Evolutionary conservation across 805 yeast genomes (phyloP).

Genomic region (Osmozyma mogii): DNA sequence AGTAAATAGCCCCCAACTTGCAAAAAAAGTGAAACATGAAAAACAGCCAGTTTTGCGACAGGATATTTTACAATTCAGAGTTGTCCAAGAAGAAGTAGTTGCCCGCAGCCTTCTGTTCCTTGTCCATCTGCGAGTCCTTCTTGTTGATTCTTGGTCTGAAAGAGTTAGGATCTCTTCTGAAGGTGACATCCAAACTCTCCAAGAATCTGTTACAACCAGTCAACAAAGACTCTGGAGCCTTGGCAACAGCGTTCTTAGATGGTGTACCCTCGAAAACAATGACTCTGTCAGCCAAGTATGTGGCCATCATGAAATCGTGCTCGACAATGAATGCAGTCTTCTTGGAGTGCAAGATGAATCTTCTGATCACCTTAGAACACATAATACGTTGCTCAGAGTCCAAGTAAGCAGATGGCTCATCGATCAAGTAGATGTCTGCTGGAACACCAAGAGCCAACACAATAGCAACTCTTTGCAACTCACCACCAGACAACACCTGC

Average conservation of each 20-base stretch:
- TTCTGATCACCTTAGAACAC: constrained; percentile 96
- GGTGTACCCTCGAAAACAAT: constrained; percentile 97
- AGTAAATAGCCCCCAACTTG: constrained; percentile 6
- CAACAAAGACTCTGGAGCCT: constrained; percentile 83
- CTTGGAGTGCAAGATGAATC: constrained; percentile 91
- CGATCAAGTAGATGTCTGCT: constrained; percentile 94
- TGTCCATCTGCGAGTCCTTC: constrained; percentile 97
- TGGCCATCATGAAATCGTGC: constrained; percentile 99
- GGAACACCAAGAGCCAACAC: constrained; percentile 88
- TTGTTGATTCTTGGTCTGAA: constrained; percentile 98
- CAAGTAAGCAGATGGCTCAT: constrained; percentile 97
- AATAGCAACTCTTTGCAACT: constrained; percentile 98
- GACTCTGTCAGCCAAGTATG: constrained; percentile 96
- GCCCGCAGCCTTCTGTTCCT: constrained; percentile 88
- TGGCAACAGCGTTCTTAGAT: constrained; percentile 76
- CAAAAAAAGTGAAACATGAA: constrained; percentile 1
- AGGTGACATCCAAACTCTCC: constrained; percentile 94
- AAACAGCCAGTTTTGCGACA: constrained; percentile 5
- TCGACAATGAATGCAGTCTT: constrained; percentile 99
- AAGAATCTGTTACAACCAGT: constrained; percentile 97
- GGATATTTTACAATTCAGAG: constrained; percentile 25
- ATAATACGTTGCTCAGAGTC: constrained; percentile 99
- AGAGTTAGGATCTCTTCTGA: constrained; percentile 98
- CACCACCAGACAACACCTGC: constrained; percentile 98
- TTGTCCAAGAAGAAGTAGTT: constrained; percentile 94